A percentile compares a stretch with the other conserved stretches of the same genome.
Evolutionary conservation across 2,329 filamentous ascomycete genomes (phyloP).

Genomic region (Cercospora sp.): DNA sequence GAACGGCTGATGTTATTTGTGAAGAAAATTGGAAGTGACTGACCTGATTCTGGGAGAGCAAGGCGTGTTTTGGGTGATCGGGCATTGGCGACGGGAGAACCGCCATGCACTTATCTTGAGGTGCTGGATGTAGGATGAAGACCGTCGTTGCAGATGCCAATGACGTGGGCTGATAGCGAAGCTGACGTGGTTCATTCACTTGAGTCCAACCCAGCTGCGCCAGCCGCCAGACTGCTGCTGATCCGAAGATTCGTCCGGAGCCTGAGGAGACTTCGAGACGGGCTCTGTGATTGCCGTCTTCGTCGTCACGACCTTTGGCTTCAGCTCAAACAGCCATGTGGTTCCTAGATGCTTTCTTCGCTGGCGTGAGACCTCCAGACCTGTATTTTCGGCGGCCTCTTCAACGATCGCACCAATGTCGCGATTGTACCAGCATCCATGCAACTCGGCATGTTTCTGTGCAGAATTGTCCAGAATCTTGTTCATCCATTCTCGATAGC

Average conservation of each 20-base stretch:
- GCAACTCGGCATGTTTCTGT: slow-evolving; percentile 49
- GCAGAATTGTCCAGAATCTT: slow-evolving; percentile 48
- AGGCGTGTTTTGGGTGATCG: too few species aligned
- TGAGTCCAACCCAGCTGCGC: slow-evolving; percentile 7
- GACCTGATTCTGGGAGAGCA: not conserved
- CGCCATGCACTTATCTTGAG: too few species aligned
- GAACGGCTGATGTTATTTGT: not conserved
- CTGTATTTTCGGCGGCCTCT: slow-evolving; percentile 49
- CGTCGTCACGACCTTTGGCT: slow-evolving; percentile 33
- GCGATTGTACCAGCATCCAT: slow-evolving; percentile 56
- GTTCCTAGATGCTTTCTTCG: slow-evolving; percentile 52
- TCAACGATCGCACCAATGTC: slow-evolving; percentile 52
- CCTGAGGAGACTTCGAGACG: not conserved
- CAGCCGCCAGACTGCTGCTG: slow-evolving; percentile 7
- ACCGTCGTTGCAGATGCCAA: not conserved
- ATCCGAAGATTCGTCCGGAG: not conserved
- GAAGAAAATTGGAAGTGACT: not conserved
- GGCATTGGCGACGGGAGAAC: not conserved
- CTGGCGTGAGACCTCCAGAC: slow-evolving; percentile 49
- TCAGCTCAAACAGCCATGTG: slow-evolving; percentile 52
- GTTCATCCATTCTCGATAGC: slow-evolving; percentile 52
- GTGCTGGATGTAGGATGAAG: too few species aligned
- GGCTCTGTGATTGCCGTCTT: not conserved
- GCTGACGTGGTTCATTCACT: not conserved
- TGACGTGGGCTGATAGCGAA: not conserved